Base-by-base conservation (phyloP, 371 early-diverging fungal genomes). In the Capniomyces stellatus region DNA sequence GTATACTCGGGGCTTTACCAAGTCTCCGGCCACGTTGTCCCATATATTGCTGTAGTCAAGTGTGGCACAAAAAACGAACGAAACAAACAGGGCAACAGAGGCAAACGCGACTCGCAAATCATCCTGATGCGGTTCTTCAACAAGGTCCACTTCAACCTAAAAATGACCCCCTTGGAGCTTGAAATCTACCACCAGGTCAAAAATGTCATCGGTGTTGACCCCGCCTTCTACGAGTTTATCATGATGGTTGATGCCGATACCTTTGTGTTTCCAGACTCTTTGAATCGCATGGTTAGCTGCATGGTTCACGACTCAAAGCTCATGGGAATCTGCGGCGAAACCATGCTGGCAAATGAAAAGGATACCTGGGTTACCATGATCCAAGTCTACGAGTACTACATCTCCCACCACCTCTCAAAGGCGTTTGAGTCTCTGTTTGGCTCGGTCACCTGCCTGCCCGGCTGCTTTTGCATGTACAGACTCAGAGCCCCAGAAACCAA, bases 41-140 rank as follows among this genome's bases (percentile, higher is more conserved):
- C 96, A 0, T 95, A 88, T 60, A 73, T 98, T 52, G 90, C 96
- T 0, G 79, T 98, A 3, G 90, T 87, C 62, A 98, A 98, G 75
- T 79, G 79, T 46, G 98, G 98, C 50, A 78, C 76, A 29, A 78
- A 82, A 0, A 76, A 75, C 18, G 87, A 87, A 61, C 74, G 77
- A 51, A 73, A 75, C 29, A 85, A 82, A 64, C 81, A 88, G 28
- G 96, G 94, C 42, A 99, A 99, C 67, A 75, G 99, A 39, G 99
- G 99, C 56, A 99, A 99, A 76, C 85, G 99, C 63, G 99, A 99
- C 75, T 93, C 95, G 31, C 98, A 99, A 72, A 82, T 99, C 69
- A 85, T 99, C 41, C 81, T 89, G 62, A 98, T 99, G 98, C 76
- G 83, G 43, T 99, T 97, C 75, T 82, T 98, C 63, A 86, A 87